These are phyloP conservation scores for Suillus luteus DNA, from an alignment of 768 basidiomycete species.

Conservation along the genomic window DNA sequence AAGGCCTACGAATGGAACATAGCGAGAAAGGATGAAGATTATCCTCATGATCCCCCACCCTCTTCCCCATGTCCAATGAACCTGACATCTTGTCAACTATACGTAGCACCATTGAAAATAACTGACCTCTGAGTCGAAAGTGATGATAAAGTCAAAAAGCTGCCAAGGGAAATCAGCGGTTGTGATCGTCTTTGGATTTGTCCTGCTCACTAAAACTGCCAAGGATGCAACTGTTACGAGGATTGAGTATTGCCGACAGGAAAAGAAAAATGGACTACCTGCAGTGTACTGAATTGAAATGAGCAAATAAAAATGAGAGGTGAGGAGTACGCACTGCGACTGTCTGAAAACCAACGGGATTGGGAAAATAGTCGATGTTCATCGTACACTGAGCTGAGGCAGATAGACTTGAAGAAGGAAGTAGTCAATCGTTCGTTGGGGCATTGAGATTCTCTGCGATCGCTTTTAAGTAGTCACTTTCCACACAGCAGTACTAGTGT, in stretches of 20 bases:
- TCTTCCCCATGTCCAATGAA: slow-evolving; percentile 9
- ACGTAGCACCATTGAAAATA: not conserved
- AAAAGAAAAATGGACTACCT: not conserved
- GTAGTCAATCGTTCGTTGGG: not conserved
- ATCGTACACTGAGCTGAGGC: not conserved
- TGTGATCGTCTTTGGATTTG: not conserved
- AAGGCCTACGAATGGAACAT: slow-evolving; percentile 1
- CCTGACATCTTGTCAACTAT: slow-evolving; percentile 4
- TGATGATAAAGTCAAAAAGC: slow-evolving; percentile 11
- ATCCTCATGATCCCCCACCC: not conserved
- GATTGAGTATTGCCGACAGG: not conserved
- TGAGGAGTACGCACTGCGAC: not conserved
- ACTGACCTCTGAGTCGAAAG: slow-evolving; percentile 10
- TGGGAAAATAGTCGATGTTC: not conserved
- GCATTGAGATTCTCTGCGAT: not conserved
- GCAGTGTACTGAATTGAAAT: not conserved
- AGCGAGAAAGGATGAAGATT: slow-evolving; percentile 4
- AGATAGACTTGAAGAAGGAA: not conserved
- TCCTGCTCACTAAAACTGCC: not conserved
- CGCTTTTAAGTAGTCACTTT: not conserved
- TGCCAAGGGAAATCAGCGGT: not conserved
- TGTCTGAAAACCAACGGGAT: not conserved
- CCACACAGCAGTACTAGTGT: not conserved
- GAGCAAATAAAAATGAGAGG: not conserved
- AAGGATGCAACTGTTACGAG: not conserved